phyloP scores from a whole-genome alignment of 768 basidiomycete genomes.

The Pisolithus albus region DNA sequence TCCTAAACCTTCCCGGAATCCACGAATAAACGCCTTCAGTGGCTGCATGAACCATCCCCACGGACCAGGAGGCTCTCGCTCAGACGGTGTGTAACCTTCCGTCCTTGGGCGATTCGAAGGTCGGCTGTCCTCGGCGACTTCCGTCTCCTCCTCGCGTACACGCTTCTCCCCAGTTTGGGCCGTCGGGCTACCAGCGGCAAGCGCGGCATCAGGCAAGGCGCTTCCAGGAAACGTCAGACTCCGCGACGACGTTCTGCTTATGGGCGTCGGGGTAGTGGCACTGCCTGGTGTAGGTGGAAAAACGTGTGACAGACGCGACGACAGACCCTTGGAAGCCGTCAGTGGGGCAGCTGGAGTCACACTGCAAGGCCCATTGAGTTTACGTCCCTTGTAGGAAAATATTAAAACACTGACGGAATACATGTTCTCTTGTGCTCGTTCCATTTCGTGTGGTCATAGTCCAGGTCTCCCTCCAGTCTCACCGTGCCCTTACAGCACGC shows the following conservation, averaged over 20 bases:
- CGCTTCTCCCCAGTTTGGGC: slow-evolving; percentile 39
- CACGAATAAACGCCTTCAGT: slow-evolving; percentile 57
- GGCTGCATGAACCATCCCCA: slow-evolving; percentile 59
- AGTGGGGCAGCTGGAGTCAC: slow-evolving; percentile 9
- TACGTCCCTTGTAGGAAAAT: background rate
- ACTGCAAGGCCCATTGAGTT: slow-evolving; percentile 11
- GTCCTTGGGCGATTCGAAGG: slow-evolving; percentile 48
- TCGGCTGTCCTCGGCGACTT: slow-evolving; percentile 33
- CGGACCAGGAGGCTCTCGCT: slow-evolving; percentile 39
- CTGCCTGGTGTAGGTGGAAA: slow-evolving; percentile 17
- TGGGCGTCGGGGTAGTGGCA: slow-evolving; percentile 11
- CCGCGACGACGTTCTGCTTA: slow-evolving; percentile 5
- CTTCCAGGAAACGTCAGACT: slow-evolving; percentile 8
- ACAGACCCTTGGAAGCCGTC: slow-evolving; percentile 14
- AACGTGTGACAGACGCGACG: slow-evolving; percentile 10
- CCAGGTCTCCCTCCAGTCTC: slow-evolving; percentile 39
- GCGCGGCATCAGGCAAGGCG: slow-evolving; percentile 34
- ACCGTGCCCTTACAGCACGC: slow-evolving; percentile 42
- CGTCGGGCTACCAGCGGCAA: slow-evolving; percentile 24
- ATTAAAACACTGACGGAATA: slow-evolving; percentile 27
- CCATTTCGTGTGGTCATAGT: slow-evolving; percentile 59
- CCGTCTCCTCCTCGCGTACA: slow-evolving; percentile 36
- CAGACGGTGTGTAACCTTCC: slow-evolving; percentile 38
- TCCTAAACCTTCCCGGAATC: slow-evolving; percentile 56
- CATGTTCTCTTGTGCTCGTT: slow-evolving; percentile 54